Percentiles rank a stretch among this genome's conserved stretches.
Conservation (phyloP, 345 rosid species). For the Erodium maritimum region DNA sequence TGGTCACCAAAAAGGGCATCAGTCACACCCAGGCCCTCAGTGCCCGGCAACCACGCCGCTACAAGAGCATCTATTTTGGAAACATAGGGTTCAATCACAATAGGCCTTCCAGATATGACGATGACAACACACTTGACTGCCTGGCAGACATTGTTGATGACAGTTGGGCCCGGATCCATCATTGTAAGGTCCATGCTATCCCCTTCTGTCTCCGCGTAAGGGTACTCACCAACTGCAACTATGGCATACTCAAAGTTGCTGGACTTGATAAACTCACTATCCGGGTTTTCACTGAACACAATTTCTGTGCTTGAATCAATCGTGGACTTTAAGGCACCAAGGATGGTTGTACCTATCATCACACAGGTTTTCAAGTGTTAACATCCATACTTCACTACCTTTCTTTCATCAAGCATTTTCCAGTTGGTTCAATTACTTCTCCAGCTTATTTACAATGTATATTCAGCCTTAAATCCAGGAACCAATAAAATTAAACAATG, state of each 20-base stretch:
- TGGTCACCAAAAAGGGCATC: constrained; percentile 79
- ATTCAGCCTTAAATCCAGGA: too few relatives aligned
- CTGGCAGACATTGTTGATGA: constrained; percentile 52
- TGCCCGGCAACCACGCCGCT: constrained; percentile 94
- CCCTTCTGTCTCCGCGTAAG: constrained; percentile 77
- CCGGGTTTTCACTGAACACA: constrained; percentile 55
- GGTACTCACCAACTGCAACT: constrained; percentile 68
- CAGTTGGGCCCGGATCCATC: constrained; percentile 52
- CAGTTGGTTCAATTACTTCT: too few relatives aligned
- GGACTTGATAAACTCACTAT: constrained; percentile 49
- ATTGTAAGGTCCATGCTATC: constrained; percentile 63
- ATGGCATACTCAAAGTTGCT: constrained; percentile 62
- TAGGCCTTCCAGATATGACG: constrained; percentile 74
- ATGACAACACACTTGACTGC: constrained; percentile 64
- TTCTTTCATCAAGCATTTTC: too few relatives aligned
- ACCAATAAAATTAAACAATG: too few relatives aligned
- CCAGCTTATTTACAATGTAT: too few relatives aligned
- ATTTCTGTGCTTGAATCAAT: constrained; percentile 63
- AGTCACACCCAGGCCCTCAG: constrained; percentile 84
- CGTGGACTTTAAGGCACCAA: constrained; percentile 50
- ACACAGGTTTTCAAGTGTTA: neutral
- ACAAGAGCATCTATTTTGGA: constrained; percentile 57
- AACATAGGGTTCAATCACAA: constrained; percentile 66
- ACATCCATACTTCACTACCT: neutral
- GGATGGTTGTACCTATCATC: constrained; percentile 67